A percentile compares a stretch with the other conserved stretches of the same genome.
Evolutionary conservation across 768 basidiomycete genomes (phyloP).

Genomic region (Lactarius psammicola): DNA sequence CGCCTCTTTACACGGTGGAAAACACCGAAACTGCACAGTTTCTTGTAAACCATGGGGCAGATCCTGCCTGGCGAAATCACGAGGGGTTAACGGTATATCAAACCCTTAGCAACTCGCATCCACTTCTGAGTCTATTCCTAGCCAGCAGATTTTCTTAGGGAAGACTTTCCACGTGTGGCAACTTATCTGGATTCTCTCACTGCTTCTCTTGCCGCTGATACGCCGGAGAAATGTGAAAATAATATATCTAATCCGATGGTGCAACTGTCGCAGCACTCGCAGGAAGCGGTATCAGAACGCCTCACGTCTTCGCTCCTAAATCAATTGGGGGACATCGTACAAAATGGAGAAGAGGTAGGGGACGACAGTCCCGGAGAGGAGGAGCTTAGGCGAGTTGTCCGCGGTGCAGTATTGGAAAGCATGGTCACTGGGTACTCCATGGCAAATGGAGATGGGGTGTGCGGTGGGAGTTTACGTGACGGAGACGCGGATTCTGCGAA

Average conservation of each 20-base stretch:
- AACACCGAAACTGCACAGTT: slow-evolving; percentile 71
- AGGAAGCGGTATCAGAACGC: slow-evolving; percentile 65
- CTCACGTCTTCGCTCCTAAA: slow-evolving; percentile 67
- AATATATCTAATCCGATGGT: slow-evolving; percentile 20
- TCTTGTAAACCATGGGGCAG: slow-evolving; percentile 77
- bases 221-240: slow-evolving; percentile 23
- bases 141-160: slow-evolving; percentile 68
- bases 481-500: slow-evolving; percentile 18
- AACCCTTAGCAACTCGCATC: background rate
- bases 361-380: slow-evolving; percentile 56
- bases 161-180: slow-evolving; percentile 71
- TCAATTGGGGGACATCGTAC: slow-evolving; percentile 66
- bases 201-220: slow-evolving; percentile 30
- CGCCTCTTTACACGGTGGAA: slow-evolving; percentile 89
- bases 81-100: slow-evolving; percentile 73
- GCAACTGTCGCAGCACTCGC: slow-evolving; percentile 61
- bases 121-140: slow-evolving; percentile 34
- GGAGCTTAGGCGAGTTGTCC: slow-evolving; percentile 59
- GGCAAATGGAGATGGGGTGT: slow-evolving; percentile 32
- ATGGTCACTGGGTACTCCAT: slow-evolving; percentile 60
- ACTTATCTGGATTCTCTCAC: slow-evolving; percentile 50
- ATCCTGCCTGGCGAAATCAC: slow-evolving; percentile 56
- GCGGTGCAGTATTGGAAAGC: slow-evolving; percentile 64
- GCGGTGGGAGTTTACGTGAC: background rate
- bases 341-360: slow-evolving; percentile 53